Percentiles rank a stretch among this genome's conserved stretches.
phyloP scores from a whole-genome alignment of 192 early-diverging fungal genomes.

The Coemansia sp. region DNA sequence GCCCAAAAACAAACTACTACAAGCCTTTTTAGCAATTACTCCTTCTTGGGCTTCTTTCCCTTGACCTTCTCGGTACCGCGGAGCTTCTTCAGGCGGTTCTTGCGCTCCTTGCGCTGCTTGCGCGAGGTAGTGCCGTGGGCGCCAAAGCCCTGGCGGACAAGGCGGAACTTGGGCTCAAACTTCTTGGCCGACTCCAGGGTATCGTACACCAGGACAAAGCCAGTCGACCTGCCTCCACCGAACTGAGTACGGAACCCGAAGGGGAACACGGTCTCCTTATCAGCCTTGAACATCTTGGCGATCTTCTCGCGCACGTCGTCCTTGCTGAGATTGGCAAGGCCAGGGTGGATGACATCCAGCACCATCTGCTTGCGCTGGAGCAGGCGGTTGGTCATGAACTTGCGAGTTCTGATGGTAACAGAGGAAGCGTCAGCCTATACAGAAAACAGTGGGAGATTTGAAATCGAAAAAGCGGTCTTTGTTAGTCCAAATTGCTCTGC shows the following conservation, averaged over 20 bases:
- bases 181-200: conserved; percentile 91
- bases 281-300: conserved; percentile 92
- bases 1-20: conserved; percentile 2
- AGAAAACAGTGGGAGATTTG: not conserved
- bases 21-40: conserved; percentile 5
- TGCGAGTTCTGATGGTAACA: conserved; percentile 96
- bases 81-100: conserved; percentile 99
- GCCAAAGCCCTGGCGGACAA: conserved; percentile 71
- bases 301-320: conserved; percentile 91
- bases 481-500: not conserved
- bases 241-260: conserved; percentile 96
- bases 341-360: conserved; percentile 94
- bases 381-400: conserved; percentile 99
- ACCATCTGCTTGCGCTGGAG: conserved; percentile 97
- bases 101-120: conserved; percentile 99
- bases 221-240: conserved; percentile 95
- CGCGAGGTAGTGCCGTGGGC: conserved; percentile 68
- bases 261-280: conserved; percentile 82
- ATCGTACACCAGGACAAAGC: conserved; percentile 93
- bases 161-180: conserved; percentile 98
- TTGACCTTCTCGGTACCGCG: conserved; percentile 93
- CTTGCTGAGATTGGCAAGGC: conserved; percentile 89
- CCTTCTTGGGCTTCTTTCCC: conserved; percentile 56
- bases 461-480: not conserved
- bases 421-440: conserved; percentile 74